Evolutionary conservation across 1,284 basidiomycete species (phyloP), one percentile per base, ranked within the genome.

Genomic region (Tremellales sp.): DNA sequence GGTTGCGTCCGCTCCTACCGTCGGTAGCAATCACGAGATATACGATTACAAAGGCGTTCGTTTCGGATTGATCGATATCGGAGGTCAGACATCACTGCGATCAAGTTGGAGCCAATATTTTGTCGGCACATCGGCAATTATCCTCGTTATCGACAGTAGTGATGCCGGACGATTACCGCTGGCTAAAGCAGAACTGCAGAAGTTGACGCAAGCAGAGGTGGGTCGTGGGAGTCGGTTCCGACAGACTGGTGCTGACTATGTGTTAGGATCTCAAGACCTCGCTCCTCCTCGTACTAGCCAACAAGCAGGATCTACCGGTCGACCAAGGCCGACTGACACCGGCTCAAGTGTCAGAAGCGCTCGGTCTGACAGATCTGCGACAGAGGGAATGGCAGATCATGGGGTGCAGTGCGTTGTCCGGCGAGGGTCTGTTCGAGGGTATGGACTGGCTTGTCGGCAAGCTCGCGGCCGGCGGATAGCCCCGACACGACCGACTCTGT

Each of bases 301-400:
- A 79, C 62, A 79, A 79, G 60, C 77, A 79, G 55, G 78, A 79
- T 52, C 68, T 79, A n/a, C 69, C 71, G 6, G 60, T 57, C 12
- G 53, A 60, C 0, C 62, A 67, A 33, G 68, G 68, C 26, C 59
- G 67, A 15, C 55, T 78, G 53, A 75, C 72, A 7, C 73, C 77
- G 0, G 75, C 76, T 1, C 76, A 78, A 54, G 75, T 79, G 15
- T 77, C 75, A 0, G 74, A 77, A 48, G 75, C 72, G 6, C 59
- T 79, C 12, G 71, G 70, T 2, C 59, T 79, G 41, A 77, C 77
- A 4, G 72, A 74, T 49, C 66, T 79, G 42, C 64, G 74, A 45
- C 75, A 78, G 45, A 58, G 74, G 31, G 76, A 77, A 47, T 78
- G 78, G 77, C 78, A 78, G 64, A 79, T 79, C 49, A 75, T 77